These are phyloP conservation scores for Fusarium goolgardi DNA, from an alignment of 2,329 filamentous ascomycete species.

Conservation along the genomic window DNA sequence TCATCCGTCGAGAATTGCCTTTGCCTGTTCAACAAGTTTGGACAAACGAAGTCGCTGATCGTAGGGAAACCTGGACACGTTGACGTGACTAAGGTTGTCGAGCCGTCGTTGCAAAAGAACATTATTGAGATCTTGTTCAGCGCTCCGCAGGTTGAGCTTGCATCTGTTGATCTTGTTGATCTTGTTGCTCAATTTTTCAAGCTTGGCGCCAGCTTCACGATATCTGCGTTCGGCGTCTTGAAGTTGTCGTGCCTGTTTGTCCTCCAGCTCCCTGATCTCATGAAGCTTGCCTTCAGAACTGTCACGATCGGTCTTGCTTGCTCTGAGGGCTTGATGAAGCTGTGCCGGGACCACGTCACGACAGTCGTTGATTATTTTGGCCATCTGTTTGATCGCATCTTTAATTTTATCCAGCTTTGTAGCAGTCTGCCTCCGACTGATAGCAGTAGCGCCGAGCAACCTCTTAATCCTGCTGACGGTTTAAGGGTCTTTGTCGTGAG, in stretches of 20 bases:
- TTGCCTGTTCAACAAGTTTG: not conserved
- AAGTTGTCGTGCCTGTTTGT: not conserved
- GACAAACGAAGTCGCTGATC: not conserved
- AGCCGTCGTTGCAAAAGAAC: not conserved
- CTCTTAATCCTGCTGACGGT: no score
- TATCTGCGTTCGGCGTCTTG: not conserved
- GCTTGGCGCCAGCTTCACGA: not conserved
- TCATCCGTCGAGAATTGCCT: not conserved
- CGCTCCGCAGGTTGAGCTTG: not conserved
- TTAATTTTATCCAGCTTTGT: not conserved
- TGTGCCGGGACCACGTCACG: not conserved
- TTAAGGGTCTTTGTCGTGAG: not conserved
- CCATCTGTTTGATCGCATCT: not conserved
- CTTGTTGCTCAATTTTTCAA: no score
- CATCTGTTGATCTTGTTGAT: not conserved
- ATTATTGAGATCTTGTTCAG: not conserved
- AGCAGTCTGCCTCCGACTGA: not conserved
- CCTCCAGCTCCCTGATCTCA: fast-evolving
- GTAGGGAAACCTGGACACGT: not conserved
- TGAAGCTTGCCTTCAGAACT: no score
- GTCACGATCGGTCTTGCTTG: not conserved
- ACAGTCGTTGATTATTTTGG: not conserved
- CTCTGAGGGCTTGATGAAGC: not conserved
- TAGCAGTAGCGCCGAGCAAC: no score
- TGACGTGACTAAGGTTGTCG: not conserved